phyloP scores from a whole-genome alignment of 176 grass and related monocot genomes.

The Calamus simplicifolius region DNA sequence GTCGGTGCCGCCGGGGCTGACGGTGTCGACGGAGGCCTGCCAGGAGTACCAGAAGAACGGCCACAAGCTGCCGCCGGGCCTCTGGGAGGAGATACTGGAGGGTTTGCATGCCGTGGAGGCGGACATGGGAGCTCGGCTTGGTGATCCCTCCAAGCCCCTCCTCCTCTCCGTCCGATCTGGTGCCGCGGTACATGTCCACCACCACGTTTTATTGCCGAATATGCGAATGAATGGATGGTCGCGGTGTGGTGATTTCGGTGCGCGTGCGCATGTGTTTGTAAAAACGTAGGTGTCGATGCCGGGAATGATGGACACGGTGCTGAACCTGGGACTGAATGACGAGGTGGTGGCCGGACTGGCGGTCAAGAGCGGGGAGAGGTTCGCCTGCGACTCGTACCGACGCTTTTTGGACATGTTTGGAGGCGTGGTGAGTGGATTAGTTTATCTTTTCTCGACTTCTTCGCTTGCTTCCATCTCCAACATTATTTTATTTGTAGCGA shows the following conservation, averaged over 20 bases:
- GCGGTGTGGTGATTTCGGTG: too few species aligned
- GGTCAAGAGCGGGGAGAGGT: slow-evolving; percentile 81
- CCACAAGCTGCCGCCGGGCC: slow-evolving; percentile 35
- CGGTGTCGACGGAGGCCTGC: slow-evolving; percentile 96
- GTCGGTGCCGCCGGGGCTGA: slow-evolving; percentile 96
- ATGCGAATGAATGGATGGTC: background rate
- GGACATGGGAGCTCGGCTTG: slow-evolving; percentile 66
- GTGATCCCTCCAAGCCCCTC: slow-evolving; percentile 61
- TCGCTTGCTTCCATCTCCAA: too few species aligned
- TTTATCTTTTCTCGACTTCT: too few species aligned
- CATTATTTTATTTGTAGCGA: too few species aligned
- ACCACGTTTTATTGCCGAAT: background rate
- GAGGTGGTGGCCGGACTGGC: slow-evolving; percentile 68
- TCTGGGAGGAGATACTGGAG: slow-evolving; percentile 86
- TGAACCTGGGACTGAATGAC: slow-evolving; percentile 95
- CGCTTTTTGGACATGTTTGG: slow-evolving; percentile 99
- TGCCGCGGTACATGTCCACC: slow-evolving; percentile 41
- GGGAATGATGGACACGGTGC: slow-evolving; percentile 99
- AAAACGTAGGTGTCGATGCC: slow-evolving; percentile 71
- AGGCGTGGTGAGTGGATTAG: slow-evolving; percentile 65
- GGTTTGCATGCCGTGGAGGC: slow-evolving; percentile 65
- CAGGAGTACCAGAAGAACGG: slow-evolving; percentile 72
- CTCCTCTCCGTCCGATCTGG: slow-evolving; percentile 98
- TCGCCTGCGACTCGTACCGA: slow-evolving; percentile 88
- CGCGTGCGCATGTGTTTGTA: too few species aligned